phyloP scores from a whole-genome alignment of 2,329 filamentous ascomycete genomes.

The Aspergillus proliferans region DNA sequence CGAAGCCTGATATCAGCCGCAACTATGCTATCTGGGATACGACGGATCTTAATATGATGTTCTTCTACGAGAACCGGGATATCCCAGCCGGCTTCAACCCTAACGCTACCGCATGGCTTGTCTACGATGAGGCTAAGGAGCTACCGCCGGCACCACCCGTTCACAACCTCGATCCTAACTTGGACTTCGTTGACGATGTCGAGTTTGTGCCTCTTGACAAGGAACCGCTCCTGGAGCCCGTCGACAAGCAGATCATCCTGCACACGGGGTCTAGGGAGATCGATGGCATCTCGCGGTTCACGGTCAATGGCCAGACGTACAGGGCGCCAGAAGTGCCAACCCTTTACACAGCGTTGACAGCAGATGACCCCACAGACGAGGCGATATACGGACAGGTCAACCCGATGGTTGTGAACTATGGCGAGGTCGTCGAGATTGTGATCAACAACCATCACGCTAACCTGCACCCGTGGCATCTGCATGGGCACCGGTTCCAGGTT shows the following conservation, averaged over 20 bases:
- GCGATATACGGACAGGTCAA: slow-evolving; percentile 63
- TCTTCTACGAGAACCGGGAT: slow-evolving; percentile 7
- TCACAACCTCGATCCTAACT: slow-evolving; percentile 48
- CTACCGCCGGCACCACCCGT: slow-evolving; percentile 48
- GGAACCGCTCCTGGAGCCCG: slow-evolving; percentile 20
- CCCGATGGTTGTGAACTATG: slow-evolving; percentile 61
- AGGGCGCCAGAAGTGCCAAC: slow-evolving; percentile 68
- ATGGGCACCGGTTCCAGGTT: slow-evolving; percentile 49
- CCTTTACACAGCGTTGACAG: slow-evolving; percentile 66
- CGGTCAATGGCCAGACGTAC: slow-evolving; percentile 41
- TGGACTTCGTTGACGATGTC: slow-evolving; percentile 62
- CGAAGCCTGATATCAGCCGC: slow-evolving; percentile 52
- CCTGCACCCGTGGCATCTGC: slow-evolving; percentile 46
- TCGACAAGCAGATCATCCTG: slow-evolving; percentile 25
- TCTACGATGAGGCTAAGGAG: slow-evolving; percentile 46
- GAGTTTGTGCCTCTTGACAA: slow-evolving; percentile 18
- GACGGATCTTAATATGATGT: slow-evolving; percentile 58
- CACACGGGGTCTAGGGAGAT: slow-evolving; percentile 60
- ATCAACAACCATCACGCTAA: slow-evolving; percentile 31
- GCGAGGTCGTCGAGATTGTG: slow-evolving; percentile 39
- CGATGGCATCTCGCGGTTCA: slow-evolving; percentile 43
- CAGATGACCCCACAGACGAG: slow-evolving; percentile 48
- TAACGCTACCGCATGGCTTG: slow-evolving; percentile 45
- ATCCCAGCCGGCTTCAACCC: slow-evolving; percentile 61
- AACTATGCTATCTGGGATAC: slow-evolving; percentile 65